Percentiles rank a stretch among this genome's conserved stretches.
These are phyloP conservation scores for Ilex asprella DNA, from an alignment of 257 asterid genomes.

Conservation along the genomic window DNA sequence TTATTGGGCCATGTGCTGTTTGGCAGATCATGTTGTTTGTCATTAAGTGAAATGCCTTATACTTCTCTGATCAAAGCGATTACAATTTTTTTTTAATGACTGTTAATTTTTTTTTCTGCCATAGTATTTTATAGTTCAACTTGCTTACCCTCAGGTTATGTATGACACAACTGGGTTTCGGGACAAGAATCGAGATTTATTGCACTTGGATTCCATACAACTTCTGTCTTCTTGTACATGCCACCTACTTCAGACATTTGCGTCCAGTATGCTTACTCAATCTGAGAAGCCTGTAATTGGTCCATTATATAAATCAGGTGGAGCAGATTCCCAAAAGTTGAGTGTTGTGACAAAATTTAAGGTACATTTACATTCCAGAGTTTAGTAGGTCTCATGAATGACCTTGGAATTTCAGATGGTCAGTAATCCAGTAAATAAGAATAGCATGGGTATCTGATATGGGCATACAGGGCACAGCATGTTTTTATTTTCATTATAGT, in stretches of 20 bases:
- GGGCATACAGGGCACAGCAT: too few species aligned
- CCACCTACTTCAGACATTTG: constrained; percentile 88
- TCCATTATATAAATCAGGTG: constrained; percentile 82
- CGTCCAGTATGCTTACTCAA: constrained; percentile 75
- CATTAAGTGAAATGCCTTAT: constrained; percentile 1
- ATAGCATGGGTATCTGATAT: too few species aligned
- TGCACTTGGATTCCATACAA: constrained; percentile 80
- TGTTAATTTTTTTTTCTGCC: background rate
- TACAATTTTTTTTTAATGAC: background rate
- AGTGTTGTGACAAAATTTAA: constrained; percentile 92
- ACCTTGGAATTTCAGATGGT: too few species aligned
- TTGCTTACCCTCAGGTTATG: constrained; percentile 50
- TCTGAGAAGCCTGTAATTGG: constrained; percentile 87
- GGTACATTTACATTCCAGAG: constrained; percentile 32
- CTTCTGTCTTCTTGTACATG: constrained; percentile 85
- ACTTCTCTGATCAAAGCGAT: constrained; percentile 1
- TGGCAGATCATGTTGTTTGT: background rate
- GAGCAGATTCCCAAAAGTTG: constrained; percentile 92
- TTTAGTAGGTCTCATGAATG: background rate
- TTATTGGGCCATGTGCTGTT: constrained; percentile 4
- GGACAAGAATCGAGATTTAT: constrained; percentile 94
- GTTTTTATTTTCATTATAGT: too few species aligned
- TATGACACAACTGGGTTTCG: constrained; percentile 89
- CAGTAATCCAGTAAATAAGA: too few species aligned
- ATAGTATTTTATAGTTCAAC: constrained; percentile 1